These are phyloP conservation scores for Guadua angustifolia DNA, from an alignment of 176 grass and related monocot species.

Conservation along the genomic window DNA sequence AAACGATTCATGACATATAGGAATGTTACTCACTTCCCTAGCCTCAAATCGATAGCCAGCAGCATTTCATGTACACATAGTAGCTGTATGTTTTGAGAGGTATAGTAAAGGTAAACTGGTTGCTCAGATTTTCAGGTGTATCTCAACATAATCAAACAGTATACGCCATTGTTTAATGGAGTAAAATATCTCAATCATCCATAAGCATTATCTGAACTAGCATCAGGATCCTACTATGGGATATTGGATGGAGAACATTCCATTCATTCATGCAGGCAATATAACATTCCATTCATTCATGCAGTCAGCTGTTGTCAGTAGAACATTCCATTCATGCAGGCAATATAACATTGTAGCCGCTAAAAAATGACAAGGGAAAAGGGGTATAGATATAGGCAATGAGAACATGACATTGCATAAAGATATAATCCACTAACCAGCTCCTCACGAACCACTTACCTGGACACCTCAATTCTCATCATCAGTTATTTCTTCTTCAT, in stretches of 20 bases:
- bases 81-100: not conserved
- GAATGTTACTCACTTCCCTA: not conserved
- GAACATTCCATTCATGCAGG: too few relatives aligned
- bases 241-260: too few relatives aligned
- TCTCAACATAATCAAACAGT: not conserved
- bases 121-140: not conserved
- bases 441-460: slow-evolving; percentile 71
- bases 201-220: too few relatives aligned
- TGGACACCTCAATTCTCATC: too few relatives aligned
- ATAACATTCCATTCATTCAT: too few relatives aligned
- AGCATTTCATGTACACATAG: not conserved
- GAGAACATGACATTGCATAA: slow-evolving; percentile 11
- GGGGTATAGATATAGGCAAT: not conserved
- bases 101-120: not conserved
- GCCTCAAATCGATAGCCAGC: not conserved
- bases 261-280: too few relatives aligned
- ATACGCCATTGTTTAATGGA: too few relatives aligned
- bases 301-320: too few relatives aligned
- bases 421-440: slow-evolving; percentile 65
- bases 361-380: not conserved
- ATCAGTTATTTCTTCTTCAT: too few relatives aligned
- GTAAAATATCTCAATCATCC: too few relatives aligned
- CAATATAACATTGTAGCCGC: not conserved
- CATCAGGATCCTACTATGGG: too few relatives aligned
- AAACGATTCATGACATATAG: not conserved